Percentiles rank a stretch among this genome's conserved stretches.
Conservation (phyloP, 495 filamentous ascomycete genomes). For the Aspergillus heteromorphus region DNA sequence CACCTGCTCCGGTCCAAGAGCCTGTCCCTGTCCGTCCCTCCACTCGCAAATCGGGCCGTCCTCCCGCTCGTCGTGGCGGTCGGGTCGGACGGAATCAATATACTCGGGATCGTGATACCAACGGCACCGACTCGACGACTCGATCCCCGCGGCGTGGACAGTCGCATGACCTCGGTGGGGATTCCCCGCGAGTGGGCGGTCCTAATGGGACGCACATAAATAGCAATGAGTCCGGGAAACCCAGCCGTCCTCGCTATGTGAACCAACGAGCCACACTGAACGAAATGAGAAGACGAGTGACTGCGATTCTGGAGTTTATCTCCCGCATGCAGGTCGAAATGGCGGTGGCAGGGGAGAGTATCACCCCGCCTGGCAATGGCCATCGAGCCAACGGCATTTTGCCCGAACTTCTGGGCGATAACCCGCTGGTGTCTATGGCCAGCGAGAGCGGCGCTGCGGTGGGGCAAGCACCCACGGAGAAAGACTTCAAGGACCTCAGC, state of each 20-base stretch:
- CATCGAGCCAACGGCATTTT: slow-evolving; percentile 33
- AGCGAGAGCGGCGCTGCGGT: slow-evolving; percentile 24
- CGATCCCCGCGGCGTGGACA: slow-evolving; percentile 61
- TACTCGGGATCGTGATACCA: slow-evolving; percentile 65
- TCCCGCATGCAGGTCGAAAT: slow-evolving; percentile 86
- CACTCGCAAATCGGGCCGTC: slow-evolving; percentile 64
- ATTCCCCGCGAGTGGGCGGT: slow-evolving; percentile 34
- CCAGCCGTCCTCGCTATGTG: slow-evolving; percentile 54
- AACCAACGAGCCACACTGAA: slow-evolving; percentile 69
- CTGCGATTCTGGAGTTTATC: slow-evolving; percentile 83
- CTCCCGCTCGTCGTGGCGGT: slow-evolving; percentile 56
- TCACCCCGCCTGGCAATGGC: slow-evolving; percentile 32
- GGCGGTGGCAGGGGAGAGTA: slow-evolving; percentile 49
- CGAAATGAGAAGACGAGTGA: slow-evolving; percentile 84
- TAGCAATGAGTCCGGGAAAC: slow-evolving; percentile 43
- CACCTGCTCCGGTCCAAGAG: slow-evolving; percentile 44
- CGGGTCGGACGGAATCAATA: slow-evolving; percentile 84
- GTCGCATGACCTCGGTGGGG: slow-evolving; percentile 53
- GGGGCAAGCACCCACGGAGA: slow-evolving; percentile 26
- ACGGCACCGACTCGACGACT: slow-evolving; percentile 39
- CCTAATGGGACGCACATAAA: slow-evolving; percentile 34
- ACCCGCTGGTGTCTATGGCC: slow-evolving; percentile 5
- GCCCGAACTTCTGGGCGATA: slow-evolving; percentile 14
- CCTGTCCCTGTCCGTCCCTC: slow-evolving; percentile 36
- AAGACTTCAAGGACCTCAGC: slow-evolving; percentile 61